phyloP scores from a whole-genome alignment of 116 monocot genomes.

The Papilionanthe hybrid region DNA sequence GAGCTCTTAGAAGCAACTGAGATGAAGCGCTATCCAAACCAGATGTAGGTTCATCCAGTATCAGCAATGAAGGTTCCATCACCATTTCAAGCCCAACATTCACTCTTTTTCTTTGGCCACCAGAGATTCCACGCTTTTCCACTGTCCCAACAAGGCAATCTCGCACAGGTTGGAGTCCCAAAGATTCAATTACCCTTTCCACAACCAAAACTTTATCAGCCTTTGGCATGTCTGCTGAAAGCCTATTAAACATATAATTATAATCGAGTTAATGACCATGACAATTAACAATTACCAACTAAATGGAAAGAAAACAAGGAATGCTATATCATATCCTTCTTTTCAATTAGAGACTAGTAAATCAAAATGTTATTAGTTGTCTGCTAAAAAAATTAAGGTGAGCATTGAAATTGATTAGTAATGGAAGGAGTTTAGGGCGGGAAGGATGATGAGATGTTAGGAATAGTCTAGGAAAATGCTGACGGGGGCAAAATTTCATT shows the following conservation, averaged over 20 bases:
- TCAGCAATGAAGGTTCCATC: slow-evolving; percentile 55
- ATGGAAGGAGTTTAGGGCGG: background rate
- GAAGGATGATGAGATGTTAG: background rate
- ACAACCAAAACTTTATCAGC: slow-evolving; percentile 47
- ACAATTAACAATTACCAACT: background rate
- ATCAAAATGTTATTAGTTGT: slow-evolving; percentile 2
- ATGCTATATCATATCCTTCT: background rate
- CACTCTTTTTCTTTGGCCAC: slow-evolving; percentile 61
- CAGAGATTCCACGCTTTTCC: slow-evolving; percentile 62
- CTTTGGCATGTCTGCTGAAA: slow-evolving; percentile 38
- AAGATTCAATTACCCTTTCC: slow-evolving; percentile 49
- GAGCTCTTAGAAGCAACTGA: slow-evolving; percentile 44
- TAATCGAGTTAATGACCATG: background rate
- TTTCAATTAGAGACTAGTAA: background rate
- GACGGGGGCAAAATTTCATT: background rate
- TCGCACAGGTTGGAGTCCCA: slow-evolving; percentile 39
- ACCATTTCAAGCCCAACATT: slow-evolving; percentile 68
- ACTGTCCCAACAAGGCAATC: slow-evolving; percentile 56
- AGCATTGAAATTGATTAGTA: background rate
- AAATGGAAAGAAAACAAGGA: slow-evolving; percentile 2
- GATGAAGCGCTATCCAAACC: slow-evolving; percentile 68
- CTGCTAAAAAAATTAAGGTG: background rate
- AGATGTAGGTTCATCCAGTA: slow-evolving; percentile 60
- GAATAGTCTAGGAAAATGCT: slow-evolving; percentile 5
- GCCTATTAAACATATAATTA: slow-evolving; percentile 17